These are phyloP conservation scores for Trametes versicolor DNA, from an alignment of 1,284 basidiomycete genomes.

Conservation along the genomic window DNA sequence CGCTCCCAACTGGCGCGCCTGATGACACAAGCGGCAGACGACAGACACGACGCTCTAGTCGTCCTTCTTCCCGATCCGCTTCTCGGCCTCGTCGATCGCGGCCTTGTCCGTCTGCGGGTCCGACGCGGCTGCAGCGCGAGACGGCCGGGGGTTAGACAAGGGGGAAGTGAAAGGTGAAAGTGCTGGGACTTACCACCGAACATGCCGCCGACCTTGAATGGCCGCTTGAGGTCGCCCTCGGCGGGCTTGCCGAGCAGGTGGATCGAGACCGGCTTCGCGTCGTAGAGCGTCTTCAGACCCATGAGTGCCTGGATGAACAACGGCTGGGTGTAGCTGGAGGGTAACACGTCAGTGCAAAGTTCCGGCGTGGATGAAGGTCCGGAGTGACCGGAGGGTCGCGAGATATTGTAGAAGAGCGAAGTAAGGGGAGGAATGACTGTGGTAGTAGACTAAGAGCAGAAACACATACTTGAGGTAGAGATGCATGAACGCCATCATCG, in stretches of 20 bases:
- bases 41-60: constrained; percentile 49
- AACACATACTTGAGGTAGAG: constrained; percentile 72
- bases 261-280: constrained; percentile 85
- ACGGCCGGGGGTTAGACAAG: neutral
- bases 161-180: constrained; percentile 6
- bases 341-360: constrained; percentile 1
- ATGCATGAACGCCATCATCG: constrained; percentile 92
- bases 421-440: neutral
- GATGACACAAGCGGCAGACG: neutral
- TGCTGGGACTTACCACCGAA: constrained; percentile 63
- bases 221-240: constrained; percentile 90
- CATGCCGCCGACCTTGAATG: constrained; percentile 85
- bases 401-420: neutral
- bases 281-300: constrained; percentile 88
- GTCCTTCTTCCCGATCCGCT: constrained; percentile 84
- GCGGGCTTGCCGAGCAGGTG: constrained; percentile 82
- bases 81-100: constrained; percentile 88
- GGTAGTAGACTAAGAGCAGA: too few relatives aligned
- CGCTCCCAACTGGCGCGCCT: neutral
- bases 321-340: constrained; percentile 81
- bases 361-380: neutral
- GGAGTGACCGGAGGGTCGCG: too few relatives aligned
- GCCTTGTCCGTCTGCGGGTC: constrained; percentile 87
- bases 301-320: constrained; percentile 92
- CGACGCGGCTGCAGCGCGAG: constrained; percentile 41